Percentiles rank a stretch among this genome's conserved stretches.
Evolutionary conservation across 208 protist genomes (phyloP).

Genomic region (Acanthamoeba divionensis): DNA sequence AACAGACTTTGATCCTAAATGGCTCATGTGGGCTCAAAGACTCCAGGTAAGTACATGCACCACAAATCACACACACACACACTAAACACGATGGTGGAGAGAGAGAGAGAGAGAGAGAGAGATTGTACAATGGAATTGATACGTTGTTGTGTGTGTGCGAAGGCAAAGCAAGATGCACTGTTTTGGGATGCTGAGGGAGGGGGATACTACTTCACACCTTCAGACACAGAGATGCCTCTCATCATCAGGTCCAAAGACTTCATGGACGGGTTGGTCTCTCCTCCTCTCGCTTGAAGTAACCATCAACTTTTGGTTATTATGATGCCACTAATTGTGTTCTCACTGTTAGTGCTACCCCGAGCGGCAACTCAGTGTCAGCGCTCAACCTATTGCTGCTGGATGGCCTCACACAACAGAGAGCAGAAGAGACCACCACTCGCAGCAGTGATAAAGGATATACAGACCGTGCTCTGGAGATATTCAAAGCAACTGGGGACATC

Average conservation of each 20-base stretch:
- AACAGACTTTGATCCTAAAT: not conserved
- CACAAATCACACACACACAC: not conserved
- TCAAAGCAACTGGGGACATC: not conserved
- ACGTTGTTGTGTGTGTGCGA: no score
- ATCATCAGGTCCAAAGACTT: slow-evolving; percentile 41
- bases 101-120: no score
- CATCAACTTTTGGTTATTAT: no score
- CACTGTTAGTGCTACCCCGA: not conserved
- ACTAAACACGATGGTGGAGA: no score
- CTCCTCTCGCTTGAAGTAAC: no score
- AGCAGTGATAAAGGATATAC: not conserved
- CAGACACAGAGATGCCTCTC: not conserved
- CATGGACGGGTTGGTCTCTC: not conserved
- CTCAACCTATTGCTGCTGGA: slow-evolving; percentile 12
- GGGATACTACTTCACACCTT: slow-evolving; percentile 32
- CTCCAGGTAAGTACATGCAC: not conserved
- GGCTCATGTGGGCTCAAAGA: slow-evolving; percentile 19
- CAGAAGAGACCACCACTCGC: no score
- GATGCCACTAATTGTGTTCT: not conserved
- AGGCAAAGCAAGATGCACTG: slow-evolving; percentile 20
- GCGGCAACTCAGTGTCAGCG: not conserved
- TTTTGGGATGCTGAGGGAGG: slow-evolving; percentile 1
- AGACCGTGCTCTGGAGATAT: not conserved
- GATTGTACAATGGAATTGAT: not conserved
- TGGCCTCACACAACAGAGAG: not conserved